These are phyloP conservation scores for Vigna hirtella DNA, from an alignment of 306 rosid species.

Conservation along the genomic window DNA sequence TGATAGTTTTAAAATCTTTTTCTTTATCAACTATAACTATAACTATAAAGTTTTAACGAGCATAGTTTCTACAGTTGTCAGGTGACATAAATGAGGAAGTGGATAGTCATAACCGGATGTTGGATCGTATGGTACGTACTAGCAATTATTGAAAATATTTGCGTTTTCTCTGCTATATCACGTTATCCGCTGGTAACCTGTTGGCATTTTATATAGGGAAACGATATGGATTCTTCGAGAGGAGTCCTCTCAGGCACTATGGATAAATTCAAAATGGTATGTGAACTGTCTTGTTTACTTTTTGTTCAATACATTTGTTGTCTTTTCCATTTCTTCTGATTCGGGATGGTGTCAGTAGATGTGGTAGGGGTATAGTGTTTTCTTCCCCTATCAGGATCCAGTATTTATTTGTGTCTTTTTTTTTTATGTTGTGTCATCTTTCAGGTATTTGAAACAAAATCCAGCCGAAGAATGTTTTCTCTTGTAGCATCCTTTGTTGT, in stretches of 20 bases:
- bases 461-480: slow-evolving; percentile 87
- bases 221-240: slow-evolving; percentile 96
- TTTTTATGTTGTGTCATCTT: slow-evolving; percentile 35
- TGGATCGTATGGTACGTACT: slow-evolving; percentile 75
- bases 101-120: slow-evolving; percentile 85
- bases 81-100: slow-evolving; percentile 96
- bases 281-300: not conserved
- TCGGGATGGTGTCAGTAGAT: not conserved
- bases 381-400: slow-evolving; percentile 10
- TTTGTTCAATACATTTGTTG: not conserved
- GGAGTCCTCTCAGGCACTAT: slow-evolving; percentile 92
- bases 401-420: slow-evolving; percentile 19
- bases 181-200: slow-evolving; percentile 30
- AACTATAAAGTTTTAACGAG: slow-evolving; percentile 23
- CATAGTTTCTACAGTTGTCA: slow-evolving; percentile 73
- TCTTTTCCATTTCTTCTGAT: not conserved
- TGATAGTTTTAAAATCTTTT: slow-evolving; percentile 25
- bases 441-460: slow-evolving; percentile 96
- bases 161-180: slow-evolving; percentile 23
- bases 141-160: slow-evolving; percentile 28
- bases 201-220: slow-evolving; percentile 60
- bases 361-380: not conserved
- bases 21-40: not conserved
- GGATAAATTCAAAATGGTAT: slow-evolving; percentile 94
- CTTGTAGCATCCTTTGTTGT: slow-evolving; percentile 87